These are phyloP conservation scores for Coemansia sp. DNA, from an alignment of 192 early-diverging fungal species.

Conservation along the genomic window DNA sequence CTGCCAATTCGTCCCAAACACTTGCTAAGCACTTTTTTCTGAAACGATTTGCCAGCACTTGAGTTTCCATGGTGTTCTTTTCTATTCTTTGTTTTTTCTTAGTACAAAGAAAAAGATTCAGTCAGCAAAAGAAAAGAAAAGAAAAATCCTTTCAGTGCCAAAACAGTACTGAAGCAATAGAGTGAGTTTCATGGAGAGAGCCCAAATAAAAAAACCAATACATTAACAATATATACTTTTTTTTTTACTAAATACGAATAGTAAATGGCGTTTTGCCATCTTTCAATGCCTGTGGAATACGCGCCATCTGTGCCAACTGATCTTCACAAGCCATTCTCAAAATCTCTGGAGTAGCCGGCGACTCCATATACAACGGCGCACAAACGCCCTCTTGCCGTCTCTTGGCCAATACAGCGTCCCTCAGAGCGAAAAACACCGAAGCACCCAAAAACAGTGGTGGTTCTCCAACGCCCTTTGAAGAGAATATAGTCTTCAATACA, in stretches of 20 bases:
- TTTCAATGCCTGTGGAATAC: constrained; percentile 27
- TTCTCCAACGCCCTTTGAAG: constrained; percentile 86
- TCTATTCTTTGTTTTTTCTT: too few species aligned
- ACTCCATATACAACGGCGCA: constrained; percentile 65
- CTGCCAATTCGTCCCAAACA: too few species aligned
- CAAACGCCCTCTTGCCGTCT: constrained; percentile 45
- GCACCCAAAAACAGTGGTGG: constrained; percentile 86
- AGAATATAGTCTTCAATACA: constrained; percentile 73
- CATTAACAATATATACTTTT: neutral
- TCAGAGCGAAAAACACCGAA: constrained; percentile 77
- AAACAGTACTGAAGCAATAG: too few species aligned
- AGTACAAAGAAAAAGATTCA: too few species aligned
- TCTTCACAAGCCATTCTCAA: constrained; percentile 77
- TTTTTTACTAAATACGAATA: constrained; percentile 30
- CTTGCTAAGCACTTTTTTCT: too few species aligned
- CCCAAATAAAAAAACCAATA: neutral
- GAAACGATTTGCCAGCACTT: too few species aligned
- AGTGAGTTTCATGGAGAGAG: too few species aligned
- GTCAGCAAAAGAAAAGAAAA: too few species aligned
- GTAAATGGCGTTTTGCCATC: constrained; percentile 41
- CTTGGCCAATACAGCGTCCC: constrained; percentile 76
- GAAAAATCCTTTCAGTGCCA: too few species aligned
- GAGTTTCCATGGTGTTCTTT: too few species aligned
- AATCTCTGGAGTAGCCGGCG: constrained; percentile 79
- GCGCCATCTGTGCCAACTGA: constrained; percentile 54